These are phyloP conservation scores for Naematelia encephala DNA, from an alignment of 768 basidiomycete genomes.

Conservation along the genomic window DNA sequence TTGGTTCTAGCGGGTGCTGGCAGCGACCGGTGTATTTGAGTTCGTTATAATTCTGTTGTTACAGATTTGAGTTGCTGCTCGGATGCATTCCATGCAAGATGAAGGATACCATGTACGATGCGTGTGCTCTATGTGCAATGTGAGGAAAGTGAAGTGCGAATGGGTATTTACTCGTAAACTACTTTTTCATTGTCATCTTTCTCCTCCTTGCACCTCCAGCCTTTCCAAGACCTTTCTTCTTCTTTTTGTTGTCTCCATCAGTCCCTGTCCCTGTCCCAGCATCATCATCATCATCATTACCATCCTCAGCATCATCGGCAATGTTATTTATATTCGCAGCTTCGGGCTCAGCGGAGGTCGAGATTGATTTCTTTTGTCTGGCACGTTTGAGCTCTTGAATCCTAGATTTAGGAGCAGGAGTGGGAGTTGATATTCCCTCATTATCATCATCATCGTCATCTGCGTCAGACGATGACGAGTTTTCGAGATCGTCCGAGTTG, in stretches of 20 bases:
- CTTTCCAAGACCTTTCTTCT: constrained; percentile 31
- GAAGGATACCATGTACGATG: no score
- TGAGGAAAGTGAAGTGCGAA: not conserved
- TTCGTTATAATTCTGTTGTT: no score
- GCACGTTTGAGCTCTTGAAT: constrained; percentile 4
- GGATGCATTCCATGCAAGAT: no score
- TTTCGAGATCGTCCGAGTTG: constrained; percentile 4
- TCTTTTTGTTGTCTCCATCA: constrained; percentile 26
- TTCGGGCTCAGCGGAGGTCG: constrained; percentile 11
- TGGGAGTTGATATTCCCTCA: constrained; percentile 16
- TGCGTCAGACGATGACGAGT: not conserved
- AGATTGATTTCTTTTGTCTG: constrained; percentile 7
- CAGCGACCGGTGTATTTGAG: no score
- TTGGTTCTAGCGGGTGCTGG: no score
- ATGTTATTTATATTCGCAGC: constrained; percentile 27
- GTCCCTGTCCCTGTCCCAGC: constrained; percentile 3
- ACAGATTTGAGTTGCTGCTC: no score
- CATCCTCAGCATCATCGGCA: constrained; percentile 14
- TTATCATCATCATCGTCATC: constrained; percentile 8
- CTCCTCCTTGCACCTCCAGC: constrained; percentile 32
- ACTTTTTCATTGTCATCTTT: constrained; percentile 37
- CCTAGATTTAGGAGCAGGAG: constrained; percentile 6
- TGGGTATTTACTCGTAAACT: not conserved
- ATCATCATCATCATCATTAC: constrained; percentile 17
- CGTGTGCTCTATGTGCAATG: no score